Evolutionary conservation across 1,139 yeast genomes (phyloP), one percentile per base, ranked within the genome.

Genomic region (Lodderomyces metapsilosis): DNA sequence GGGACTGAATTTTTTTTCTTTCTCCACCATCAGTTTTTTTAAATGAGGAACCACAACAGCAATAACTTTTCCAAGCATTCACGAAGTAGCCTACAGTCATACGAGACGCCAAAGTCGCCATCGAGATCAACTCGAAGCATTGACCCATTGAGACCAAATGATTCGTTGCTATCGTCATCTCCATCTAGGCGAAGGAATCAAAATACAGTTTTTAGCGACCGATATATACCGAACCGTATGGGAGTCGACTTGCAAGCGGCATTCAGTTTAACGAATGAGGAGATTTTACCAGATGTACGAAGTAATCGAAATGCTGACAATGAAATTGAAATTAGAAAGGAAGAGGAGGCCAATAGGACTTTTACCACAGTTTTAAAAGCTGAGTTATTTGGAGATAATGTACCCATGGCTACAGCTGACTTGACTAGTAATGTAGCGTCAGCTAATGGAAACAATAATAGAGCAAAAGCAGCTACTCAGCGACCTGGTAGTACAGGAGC

Each of bases 211-310:
- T 86, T 84, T 60, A 82, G 88, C 45, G 98, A 91, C 59, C 66
- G 98, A 42, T 88, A 82, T 61, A 87, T 92, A 34, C 98, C 98
- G 6, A 81, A 79, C 46, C 65, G 98, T 44, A 82, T 85, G 2
- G 96, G 96, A 0, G 78, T 88, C 31, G 95, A 89, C 54, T 67
- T 91, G 12, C 95, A 88, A 54, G 91, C 97, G 0, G 96, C 96
- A 1, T 81, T 87, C 72, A 73, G 87, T 57, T 63, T 87, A 52
- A 71, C 80, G 38, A 66, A 71, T 53, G 74, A 76, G 51, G 74
- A 74, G 28, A 58, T 67, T 16, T 49, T 66, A 13, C 74, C 75
- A 1, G 69, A 69, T 45, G 54, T 68, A 34, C 52, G 69, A 34
- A 61, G 58, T 28, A 44, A 41, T 23, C 58, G 56, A 35, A 47